phyloP scores from a whole-genome alignment of 805 yeast genomes.

The Wickerhamiella galacta region DNA sequence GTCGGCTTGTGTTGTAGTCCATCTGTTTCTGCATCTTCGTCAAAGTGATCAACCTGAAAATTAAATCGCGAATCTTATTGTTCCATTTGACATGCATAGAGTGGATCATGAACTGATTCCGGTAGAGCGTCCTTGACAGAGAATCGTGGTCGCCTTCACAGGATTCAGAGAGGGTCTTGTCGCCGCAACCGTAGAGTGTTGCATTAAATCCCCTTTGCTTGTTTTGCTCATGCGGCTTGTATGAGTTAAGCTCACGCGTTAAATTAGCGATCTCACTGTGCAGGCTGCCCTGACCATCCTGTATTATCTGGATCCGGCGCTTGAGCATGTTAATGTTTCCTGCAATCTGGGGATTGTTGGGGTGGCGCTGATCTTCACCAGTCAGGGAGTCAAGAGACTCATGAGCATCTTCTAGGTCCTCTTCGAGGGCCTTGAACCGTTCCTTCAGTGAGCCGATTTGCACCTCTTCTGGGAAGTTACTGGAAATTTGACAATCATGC shows the following conservation, averaged over 20 bases:
- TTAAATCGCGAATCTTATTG: constrained; percentile 43
- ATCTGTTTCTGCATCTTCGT: constrained; percentile 30
- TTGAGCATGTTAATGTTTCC: constrained; percentile 4
- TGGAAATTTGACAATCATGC: constrained; percentile 41
- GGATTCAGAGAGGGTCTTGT: neutral
- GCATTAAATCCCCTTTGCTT: neutral
- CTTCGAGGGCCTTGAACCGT: constrained; percentile 18
- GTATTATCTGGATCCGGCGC: constrained; percentile 9
- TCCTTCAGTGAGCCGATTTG: constrained; percentile 16
- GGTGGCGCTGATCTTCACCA: neutral
- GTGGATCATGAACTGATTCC: constrained; percentile 58
- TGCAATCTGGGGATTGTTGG: constrained; percentile 1
- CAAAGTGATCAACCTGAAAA: constrained; percentile 41
- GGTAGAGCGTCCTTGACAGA: constrained; percentile 22
- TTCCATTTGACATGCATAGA: constrained; percentile 69
- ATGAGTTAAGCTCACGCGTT: neutral
- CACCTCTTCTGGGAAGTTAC: constrained; percentile 18
- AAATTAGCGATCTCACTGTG: neutral
- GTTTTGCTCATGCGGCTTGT: neutral
- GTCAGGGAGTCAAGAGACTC: constrained; percentile 16
- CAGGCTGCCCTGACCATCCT: neutral
- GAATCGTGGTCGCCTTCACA: neutral
- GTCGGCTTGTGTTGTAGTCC: constrained; percentile 29
- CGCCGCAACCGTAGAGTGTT: neutral
- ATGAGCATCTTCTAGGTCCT: constrained; percentile 18